Evolutionary conservation across 305 asterid species (phyloP).

Genomic region (Fraxinus ornus): DNA sequence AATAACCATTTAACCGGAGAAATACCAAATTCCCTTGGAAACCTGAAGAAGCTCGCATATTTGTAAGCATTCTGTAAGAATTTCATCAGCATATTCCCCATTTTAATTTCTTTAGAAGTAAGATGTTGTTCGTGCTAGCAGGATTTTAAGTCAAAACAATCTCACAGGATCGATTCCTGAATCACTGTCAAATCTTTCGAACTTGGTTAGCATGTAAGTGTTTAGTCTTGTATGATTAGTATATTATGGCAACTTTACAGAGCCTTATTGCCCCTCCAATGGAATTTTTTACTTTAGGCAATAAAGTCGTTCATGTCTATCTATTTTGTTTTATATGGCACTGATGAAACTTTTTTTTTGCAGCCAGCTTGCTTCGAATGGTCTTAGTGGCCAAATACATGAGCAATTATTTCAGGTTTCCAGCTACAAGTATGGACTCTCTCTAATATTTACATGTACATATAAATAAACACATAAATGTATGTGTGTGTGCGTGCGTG

Average conservation of each 20-base stretch:
- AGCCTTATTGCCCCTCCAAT: background rate
- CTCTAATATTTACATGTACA: background rate
- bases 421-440: constrained; percentile 63
- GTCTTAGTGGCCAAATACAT: constrained; percentile 65
- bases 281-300: background rate
- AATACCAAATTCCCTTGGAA: constrained; percentile 81
- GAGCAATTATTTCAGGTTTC: constrained; percentile 62
- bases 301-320: background rate
- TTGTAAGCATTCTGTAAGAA: constrained; percentile 51
- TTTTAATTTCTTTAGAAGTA: constrained; percentile 14
- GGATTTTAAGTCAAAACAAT: constrained; percentile 75
- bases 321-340: constrained; percentile 7
- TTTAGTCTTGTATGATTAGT: constrained; percentile 11
- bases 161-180: constrained; percentile 72
- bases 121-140: constrained; percentile 32
- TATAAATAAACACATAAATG: background rate
- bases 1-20: constrained; percentile 70
- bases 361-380: constrained; percentile 83
- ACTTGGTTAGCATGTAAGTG: constrained; percentile 60
- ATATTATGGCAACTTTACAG: background rate
- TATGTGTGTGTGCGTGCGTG: background rate
- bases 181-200: constrained; percentile 60
- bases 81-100: background rate
- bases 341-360: constrained; percentile 24
- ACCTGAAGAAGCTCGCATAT: constrained; percentile 64